These are phyloP conservation scores for Triticum aestivum DNA, from an alignment of 176 grass and related monocot species.

Conservation along the genomic window IWGSC_CS_RefSeq_v2.1 NC_057796.1:461464353-461464852, in stretches of 20 bases:
- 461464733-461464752: constrained; percentile 70
- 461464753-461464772: constrained; percentile 53
- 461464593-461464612: constrained; percentile 37
- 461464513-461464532: constrained; percentile 52
- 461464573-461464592: constrained; percentile 39
- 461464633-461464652: constrained; percentile 26
- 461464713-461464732: constrained; percentile 66
- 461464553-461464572: constrained; percentile 35
- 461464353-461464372: constrained; percentile 29
- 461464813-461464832: neutral
- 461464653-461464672: constrained; percentile 46
- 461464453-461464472: neutral
- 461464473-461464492: neutral
- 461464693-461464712: constrained; percentile 76
- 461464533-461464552: constrained; percentile 44
- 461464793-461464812: neutral
- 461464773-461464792: neutral
- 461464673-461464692: constrained; percentile 64
- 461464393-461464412: constrained; percentile 37
- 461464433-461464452: neutral
- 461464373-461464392: constrained; percentile 65
- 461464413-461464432: constrained; percentile 49
- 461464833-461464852: constrained; percentile 66
- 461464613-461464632: constrained; percentile 48
- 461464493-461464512: neutral